phyloP scores from a whole-genome alignment of 2,329 filamentous ascomycete genomes.

The Colletotrichum somersetense region DNA sequence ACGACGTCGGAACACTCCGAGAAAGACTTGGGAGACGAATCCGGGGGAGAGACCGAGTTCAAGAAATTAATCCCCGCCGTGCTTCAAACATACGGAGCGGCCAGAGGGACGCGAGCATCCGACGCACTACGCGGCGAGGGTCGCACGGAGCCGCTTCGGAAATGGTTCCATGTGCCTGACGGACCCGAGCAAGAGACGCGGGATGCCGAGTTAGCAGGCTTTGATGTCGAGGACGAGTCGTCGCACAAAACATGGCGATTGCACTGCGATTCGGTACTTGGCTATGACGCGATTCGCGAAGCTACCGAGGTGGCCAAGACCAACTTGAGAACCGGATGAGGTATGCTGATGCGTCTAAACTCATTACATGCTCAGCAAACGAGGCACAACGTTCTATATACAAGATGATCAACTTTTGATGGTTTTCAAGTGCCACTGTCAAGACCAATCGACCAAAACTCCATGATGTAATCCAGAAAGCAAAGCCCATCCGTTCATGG shows the following conservation, averaged over 20 bases:
- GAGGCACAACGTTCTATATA: not conserved
- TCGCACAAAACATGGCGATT: not conserved
- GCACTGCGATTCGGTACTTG: not conserved
- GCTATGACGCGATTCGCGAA: not conserved
- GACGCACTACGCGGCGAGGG: slow-evolving; percentile 2
- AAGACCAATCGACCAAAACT: not conserved
- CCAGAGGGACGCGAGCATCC: slow-evolving; percentile 9
- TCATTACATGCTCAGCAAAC: not conserved
- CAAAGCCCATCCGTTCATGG: not conserved
- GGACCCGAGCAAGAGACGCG: slow-evolving; percentile 31
- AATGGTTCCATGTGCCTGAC: slow-evolving; percentile 33
- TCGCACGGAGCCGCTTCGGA: slow-evolving; percentile 29
- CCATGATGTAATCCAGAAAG: not conserved
- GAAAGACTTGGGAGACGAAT: not conserved
- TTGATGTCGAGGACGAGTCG: not conserved
- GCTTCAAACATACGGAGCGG: slow-evolving; percentile 16
- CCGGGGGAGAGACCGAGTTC: not conserved
- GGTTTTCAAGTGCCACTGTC: too few species aligned
- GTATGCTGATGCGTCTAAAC: not conserved
- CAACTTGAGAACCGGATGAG: not conserved
- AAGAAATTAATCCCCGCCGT: slow-evolving; percentile 14
- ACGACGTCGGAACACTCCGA: not conserved
- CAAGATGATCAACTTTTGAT: not conserved
- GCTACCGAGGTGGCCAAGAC: not conserved
- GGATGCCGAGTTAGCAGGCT: slow-evolving; percentile 26